These are phyloP conservation scores for Vitis hybrid DNA, from an alignment of 177 flowering plant species.

Conservation along the genomic window DNA sequence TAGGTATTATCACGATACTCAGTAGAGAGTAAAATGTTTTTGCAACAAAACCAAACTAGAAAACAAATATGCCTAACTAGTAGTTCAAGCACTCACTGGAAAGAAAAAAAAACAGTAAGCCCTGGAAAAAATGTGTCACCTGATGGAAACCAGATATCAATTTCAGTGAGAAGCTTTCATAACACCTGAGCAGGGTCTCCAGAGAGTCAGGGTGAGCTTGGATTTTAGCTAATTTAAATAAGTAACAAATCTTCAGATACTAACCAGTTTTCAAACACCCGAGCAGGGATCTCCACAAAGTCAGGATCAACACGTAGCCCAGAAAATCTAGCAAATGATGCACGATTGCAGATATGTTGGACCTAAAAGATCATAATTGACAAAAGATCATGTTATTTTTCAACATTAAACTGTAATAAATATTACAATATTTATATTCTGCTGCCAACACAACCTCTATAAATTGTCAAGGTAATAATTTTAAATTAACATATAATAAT, in stretches of 20 bases:
- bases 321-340: conserved; percentile 87
- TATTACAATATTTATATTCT: neutral
- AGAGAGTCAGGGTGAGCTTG: conserved; percentile 6
- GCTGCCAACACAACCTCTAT: neutral
- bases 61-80: neutral
- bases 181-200: conserved; percentile 63
- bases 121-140: conserved; percentile 37
- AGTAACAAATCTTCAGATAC: conserved; percentile 4
- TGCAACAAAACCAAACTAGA: no score
- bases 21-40: no score
- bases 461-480: neutral
- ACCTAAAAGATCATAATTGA: conserved; percentile 46
- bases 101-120: neutral
- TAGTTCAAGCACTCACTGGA: neutral
- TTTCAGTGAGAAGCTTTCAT: conserved; percentile 67
- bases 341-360: conserved; percentile 86
- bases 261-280: conserved; percentile 83
- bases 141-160: conserved; percentile 90
- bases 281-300: conserved; percentile 88
- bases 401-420: neutral
- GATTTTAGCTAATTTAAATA: conserved; percentile 2
- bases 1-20: no score
- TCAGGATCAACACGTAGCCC: conserved; percentile 89
- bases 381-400: neutral
- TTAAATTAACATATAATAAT: neutral